These are phyloP conservation scores for Anastatica hierochuntica DNA, from an alignment of 345 rosid genomes.

Conservation along the genomic window DNA sequence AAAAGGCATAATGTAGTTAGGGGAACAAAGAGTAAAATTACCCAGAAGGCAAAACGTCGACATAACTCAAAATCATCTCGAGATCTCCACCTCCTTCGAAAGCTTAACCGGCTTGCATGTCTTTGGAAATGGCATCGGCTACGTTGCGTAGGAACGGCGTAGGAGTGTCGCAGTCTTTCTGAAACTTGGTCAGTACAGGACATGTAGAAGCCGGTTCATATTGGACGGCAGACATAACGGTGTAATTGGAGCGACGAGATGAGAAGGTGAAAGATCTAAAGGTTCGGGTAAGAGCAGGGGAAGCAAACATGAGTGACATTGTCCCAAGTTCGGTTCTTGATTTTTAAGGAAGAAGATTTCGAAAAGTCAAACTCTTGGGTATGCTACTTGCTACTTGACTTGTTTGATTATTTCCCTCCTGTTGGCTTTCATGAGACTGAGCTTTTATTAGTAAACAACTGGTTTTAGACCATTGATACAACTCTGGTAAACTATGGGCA, in stretches of 20 bases:
- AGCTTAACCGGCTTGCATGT: constrained; percentile 65
- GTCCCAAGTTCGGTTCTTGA: too few relatives aligned
- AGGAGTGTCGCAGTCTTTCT: constrained; percentile 62
- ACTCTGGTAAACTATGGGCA: too few relatives aligned
- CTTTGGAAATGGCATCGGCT: constrained; percentile 55
- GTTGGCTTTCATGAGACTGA: too few relatives aligned
- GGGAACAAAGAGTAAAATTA: constrained; percentile 16
- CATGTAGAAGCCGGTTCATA: constrained; percentile 32
- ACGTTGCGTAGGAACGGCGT: constrained; percentile 50
- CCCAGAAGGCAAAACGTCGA: constrained; percentile 72
- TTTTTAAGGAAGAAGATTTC: too few relatives aligned
- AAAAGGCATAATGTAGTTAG: not conserved
- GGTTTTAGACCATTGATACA: too few relatives aligned
- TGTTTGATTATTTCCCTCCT: too few relatives aligned
- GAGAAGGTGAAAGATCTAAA: constrained; percentile 33
- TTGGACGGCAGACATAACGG: constrained; percentile 38
- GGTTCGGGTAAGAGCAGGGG: constrained; percentile 26
- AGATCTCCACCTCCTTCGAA: constrained; percentile 68
- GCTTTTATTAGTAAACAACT: too few relatives aligned
- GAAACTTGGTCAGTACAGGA: constrained; percentile 52
- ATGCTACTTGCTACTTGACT: too few relatives aligned
- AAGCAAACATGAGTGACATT: constrained; percentile 30
- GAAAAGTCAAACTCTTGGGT: too few relatives aligned
- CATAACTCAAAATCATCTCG: constrained; percentile 72
- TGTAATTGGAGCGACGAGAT: constrained; percentile 9